These are phyloP conservation scores for Eucalyptus dawsonii DNA, from an alignment of 345 rosid genomes.

Conservation along the genomic window DNA sequence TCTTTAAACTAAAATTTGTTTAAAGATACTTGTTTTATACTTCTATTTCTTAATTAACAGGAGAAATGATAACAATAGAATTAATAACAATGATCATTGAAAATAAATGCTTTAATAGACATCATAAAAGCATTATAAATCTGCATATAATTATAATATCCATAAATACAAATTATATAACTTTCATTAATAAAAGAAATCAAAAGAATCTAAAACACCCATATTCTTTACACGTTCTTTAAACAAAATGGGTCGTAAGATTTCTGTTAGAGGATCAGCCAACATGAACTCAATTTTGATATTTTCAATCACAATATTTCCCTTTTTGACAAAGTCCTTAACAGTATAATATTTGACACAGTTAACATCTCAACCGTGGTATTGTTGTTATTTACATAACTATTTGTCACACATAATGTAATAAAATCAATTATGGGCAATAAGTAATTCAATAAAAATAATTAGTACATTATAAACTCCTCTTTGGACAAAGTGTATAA, in stretches of 20 bases:
- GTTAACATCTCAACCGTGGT: accelerated
- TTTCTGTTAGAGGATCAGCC: accelerated
- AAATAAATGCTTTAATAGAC: no score
- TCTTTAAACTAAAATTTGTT: no score
- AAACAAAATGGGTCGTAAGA: accelerated
- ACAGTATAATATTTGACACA: accelerated
- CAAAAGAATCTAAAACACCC: no score
- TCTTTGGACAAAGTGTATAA: accelerated
- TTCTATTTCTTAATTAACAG: accelerated
- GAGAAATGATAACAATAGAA: no score
- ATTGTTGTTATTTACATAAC: accelerated
- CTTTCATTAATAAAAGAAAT: accelerated
- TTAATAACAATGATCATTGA: no score
- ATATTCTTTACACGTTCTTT: no score
- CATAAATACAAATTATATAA: no score
- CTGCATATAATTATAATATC: no score
- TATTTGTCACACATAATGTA: accelerated
- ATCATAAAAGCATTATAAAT: accelerated
- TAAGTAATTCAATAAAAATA: no score
- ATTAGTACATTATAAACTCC: no score
- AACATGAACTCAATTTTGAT: accelerated
- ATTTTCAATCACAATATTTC: no score
- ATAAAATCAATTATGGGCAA: accelerated
- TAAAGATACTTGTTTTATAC: no score
- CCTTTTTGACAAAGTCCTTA: accelerated